A percentile compares a stretch with the other conserved stretches of the same genome.
Conservation (phyloP, 2,329 filamentous ascomycete species). For the Orbilia ellipsospora region DNA sequence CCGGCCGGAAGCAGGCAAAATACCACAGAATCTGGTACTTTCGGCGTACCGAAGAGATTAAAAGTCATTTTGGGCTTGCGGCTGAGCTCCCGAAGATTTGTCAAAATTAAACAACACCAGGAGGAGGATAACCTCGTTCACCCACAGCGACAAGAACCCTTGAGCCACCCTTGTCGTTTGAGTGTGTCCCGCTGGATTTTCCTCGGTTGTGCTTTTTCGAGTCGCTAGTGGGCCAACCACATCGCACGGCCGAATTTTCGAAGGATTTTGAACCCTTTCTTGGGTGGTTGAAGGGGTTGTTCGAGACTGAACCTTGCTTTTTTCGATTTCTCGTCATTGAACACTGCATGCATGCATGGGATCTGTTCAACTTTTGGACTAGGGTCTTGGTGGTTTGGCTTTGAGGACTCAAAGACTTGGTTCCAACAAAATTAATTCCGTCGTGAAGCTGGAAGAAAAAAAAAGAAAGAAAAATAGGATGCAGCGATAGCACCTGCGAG, state of each 20-base stretch:
- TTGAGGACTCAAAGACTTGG: constrained; percentile 27
- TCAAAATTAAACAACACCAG: constrained; percentile 53
- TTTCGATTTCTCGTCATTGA: constrained; percentile 13
- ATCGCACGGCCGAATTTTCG: constrained; percentile 27
- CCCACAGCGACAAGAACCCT: neutral
- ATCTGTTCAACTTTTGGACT: constrained; percentile 26
- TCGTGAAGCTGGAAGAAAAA: constrained; percentile 37
- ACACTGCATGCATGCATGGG: constrained; percentile 34
- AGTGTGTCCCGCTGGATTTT: constrained; percentile 32
- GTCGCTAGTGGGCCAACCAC: constrained; percentile 53
- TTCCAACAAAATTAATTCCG: constrained; percentile 52
- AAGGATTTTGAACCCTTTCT: constrained; percentile 50
- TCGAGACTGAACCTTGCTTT: constrained; percentile 38
- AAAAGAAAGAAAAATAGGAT: constrained; percentile 28
- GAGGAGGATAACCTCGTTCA: neutral
- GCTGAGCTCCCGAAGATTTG: constrained; percentile 55
- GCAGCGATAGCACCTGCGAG: constrained; percentile 25
- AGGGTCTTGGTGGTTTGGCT: constrained; percentile 24
- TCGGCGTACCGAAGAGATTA: constrained; percentile 10
- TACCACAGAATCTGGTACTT: constrained; percentile 1
- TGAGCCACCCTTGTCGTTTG: constrained; percentile 11
- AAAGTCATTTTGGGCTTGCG: constrained; percentile 37
- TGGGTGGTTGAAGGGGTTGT: constrained; percentile 14
- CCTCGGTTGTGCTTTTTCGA: constrained; percentile 9
- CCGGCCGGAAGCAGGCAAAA: constrained; percentile 42